Percentiles rank a stretch among this genome's conserved stretches.
phyloP scores from a whole-genome alignment of 2,329 filamentous ascomycete genomes.

The Coniella vitis region DNA sequence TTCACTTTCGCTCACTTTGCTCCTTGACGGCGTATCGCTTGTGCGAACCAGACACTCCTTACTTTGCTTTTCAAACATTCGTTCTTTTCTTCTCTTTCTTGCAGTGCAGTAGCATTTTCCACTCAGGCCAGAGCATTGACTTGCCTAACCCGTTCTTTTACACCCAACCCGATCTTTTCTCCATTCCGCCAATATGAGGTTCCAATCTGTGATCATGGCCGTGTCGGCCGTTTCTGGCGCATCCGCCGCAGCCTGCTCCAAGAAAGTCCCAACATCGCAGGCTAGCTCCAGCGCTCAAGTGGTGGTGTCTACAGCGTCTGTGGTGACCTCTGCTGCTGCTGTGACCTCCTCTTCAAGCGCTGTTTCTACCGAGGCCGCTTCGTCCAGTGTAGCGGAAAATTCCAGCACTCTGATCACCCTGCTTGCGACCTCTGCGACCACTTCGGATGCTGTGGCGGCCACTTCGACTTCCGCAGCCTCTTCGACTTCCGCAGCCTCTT shows the following conservation, averaged over 20 bases:
- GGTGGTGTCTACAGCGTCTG: not conserved
- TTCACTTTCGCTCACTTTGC: not conserved
- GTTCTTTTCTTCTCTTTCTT: not conserved
- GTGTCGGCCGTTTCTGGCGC: constrained; percentile 4
- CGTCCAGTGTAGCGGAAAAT: not conserved
- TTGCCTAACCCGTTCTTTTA: not conserved
- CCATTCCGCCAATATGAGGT: constrained; percentile 10
- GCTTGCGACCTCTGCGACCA: not conserved
- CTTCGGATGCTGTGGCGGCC: not conserved
- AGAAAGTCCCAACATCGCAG: constrained; percentile 1
- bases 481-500: constrained; percentile 3
- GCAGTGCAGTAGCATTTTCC: not conserved
- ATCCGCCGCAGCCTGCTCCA: constrained; percentile 2
- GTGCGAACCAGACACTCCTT: not conserved
- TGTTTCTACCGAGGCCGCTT: not conserved
- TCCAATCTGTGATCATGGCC: constrained; percentile 10
- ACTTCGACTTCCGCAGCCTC: not conserved
- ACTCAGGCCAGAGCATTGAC: not conserved
- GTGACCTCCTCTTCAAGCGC: not conserved
- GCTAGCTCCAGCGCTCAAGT: not conserved
- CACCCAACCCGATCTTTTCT: not conserved
- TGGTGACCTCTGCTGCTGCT: not conserved
- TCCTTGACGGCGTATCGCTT: not conserved
- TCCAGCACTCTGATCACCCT: not conserved
- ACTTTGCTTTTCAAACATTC: not conserved